Base-by-base conservation (phyloP, 768 basidiomycete species). In the Crepidotus variabilis region DNA sequence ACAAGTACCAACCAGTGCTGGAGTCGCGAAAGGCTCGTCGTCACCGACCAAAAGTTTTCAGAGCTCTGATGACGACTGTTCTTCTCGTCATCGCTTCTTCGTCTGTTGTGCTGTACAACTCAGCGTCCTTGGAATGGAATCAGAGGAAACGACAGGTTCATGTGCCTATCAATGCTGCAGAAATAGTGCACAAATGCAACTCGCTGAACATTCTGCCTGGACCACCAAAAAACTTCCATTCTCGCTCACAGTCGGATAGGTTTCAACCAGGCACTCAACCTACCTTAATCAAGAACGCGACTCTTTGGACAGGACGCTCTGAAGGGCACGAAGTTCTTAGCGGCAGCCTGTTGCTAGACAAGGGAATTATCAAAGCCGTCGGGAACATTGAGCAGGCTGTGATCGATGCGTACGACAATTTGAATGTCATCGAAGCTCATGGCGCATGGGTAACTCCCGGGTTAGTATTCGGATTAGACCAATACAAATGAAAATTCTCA, bases 401-500 rank as follows among this genome's bases (percentile, higher is more conserved):
- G 45, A 54, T 71, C 32, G 49, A 61, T n/a, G 50, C 28, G 2
- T 65, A 65, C 55, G 56, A 56, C 35, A 60, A 68, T 46, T 52
- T 78, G 11, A 71, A 76, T 18, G 72, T 75, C 16, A 64, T 87
- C 6, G 78, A 90, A 47, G 78, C 78, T 2, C 65, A 75, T 49
- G 88, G 87, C 1, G 78, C 83, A 8, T 92, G 90, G 89, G 78
- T 91, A 16, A 86, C 89, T 2, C 89, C 90, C 33, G 90, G 85
- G 59, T 76, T 58, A 24, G 66, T 57, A n/a, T 32, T 48, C 23
- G 47, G 47, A 24, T 32, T 52, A 14, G 21, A 34, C 34, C 20
- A 23, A 24, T 18, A 33, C 4, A 24, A 10, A 14, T 34, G 28
- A 8, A 22, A 47, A 23, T 13, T 14, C 10, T 54, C 23, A 58